phyloP scores from a whole-genome alignment of 805 yeast species.

The Tetrapisispora phaffii region DNA sequence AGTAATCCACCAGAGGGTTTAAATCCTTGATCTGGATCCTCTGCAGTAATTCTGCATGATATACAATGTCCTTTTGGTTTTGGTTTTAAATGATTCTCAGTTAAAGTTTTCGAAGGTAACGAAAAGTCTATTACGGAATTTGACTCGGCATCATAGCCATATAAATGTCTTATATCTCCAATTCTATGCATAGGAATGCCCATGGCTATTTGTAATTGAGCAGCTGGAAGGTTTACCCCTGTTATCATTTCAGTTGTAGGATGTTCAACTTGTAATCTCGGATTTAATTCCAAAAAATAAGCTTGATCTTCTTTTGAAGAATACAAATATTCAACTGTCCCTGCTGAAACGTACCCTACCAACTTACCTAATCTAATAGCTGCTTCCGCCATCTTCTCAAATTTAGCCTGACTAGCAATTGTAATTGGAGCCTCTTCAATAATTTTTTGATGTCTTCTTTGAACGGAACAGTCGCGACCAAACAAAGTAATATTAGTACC shows the following conservation, averaged over 20 bases:
- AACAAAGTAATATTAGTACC: constrained; percentile 94
- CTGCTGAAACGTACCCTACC: constrained; percentile 98
- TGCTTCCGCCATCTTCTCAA: constrained; percentile 87
- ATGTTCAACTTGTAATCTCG: constrained; percentile 98
- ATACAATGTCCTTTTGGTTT: constrained; percentile 97
- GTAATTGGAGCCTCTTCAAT: constrained; percentile 99
- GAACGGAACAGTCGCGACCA: constrained; percentile 99
- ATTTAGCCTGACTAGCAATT: constrained; percentile 76
- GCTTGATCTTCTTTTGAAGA: constrained; percentile 90
- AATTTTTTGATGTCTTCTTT: constrained; percentile 97
- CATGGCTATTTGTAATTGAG: constrained; percentile 98
- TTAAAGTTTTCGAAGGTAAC: constrained; percentile 61
- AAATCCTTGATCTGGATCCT: constrained; percentile 98
- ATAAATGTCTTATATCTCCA: constrained; percentile 80
- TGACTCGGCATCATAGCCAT: constrained; percentile 94
- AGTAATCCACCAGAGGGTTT: constrained; percentile 96
- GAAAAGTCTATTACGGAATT: constrained; percentile 84
- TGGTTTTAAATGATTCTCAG: constrained; percentile 78
- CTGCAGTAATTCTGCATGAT: constrained; percentile 97
- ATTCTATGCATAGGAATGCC: constrained; percentile 96
- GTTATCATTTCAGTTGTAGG: constrained; percentile 99
- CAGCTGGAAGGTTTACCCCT: constrained; percentile 96
- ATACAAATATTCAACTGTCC: constrained; percentile 96
- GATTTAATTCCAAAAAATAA: constrained; percentile 92
- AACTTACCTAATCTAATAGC: constrained; percentile 94